Base-by-base conservation (phyloP, 805 yeast genomes). In the Suhomyces sp. region DNA sequence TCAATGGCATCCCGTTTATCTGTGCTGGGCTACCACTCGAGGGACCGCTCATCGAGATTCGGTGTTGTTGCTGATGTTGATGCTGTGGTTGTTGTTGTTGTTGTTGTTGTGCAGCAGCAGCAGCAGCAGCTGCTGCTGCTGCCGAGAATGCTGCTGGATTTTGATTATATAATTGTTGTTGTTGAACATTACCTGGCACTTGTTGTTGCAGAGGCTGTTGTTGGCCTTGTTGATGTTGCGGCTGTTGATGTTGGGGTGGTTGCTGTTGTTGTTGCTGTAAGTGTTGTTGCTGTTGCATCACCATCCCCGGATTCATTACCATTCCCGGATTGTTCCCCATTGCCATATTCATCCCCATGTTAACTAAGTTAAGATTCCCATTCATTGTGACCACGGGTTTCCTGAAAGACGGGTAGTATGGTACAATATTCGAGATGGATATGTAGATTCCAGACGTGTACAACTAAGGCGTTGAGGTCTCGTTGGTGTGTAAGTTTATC, bases 251-350 rank as follows among this genome's bases (percentile, higher is more conserved):
- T 6, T 26, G 25, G n/a, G 13, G 29, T 12, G 12, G 40, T 30
- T 30, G 37, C 3, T 12, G 25, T 31, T 35, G 39, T 13, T 28
- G 35, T 12, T 44, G 47, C 19, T 36, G 46, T 21, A 41, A 47
- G 18, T 37, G 42, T 9, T 30, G 44, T 31, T 36, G 47, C 22
- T 31, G 44, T 16, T 31, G 38, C 23, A 40, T 28, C 6, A 36
- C 31, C 32, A 32, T 28, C 4, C 35, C 39, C 35, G 23, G 21
- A 23, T 26, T 36, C 32, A 36, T 26, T 22, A 30, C 29, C 39
- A 31, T 34, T 6, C 38, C 37, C 16, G 16, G 33, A 27, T 31
- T 31, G 33, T 31, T 31, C 29, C 29, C 29, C 33, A 31, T 31
- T 27, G 25, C 33, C 33, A 31, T 31, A 16, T 31, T 31, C 30